Evolutionary conservation across 495 filamentous ascomycete species (phyloP), one percentile per base, ranked within the genome.

Genomic region (Hypoxylon subgilvum): DNA sequence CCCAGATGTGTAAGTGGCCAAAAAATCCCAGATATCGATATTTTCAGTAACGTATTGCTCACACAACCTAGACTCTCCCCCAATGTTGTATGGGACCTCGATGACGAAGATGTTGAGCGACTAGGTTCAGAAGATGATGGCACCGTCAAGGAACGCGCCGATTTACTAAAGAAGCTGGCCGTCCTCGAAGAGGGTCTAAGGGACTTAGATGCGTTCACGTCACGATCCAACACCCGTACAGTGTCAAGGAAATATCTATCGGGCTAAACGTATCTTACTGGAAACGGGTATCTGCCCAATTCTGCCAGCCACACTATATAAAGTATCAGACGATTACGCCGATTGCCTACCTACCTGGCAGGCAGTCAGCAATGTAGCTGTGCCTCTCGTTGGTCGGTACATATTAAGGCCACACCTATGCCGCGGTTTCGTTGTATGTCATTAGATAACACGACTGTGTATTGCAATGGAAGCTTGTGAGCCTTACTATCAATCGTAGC

Each of bases 81-180:
- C 13, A 58, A 66, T 32, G 44, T 63, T 10, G 59, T 66, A 16
- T 66, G 58, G 58, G 63, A 66, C 27, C 34, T 66, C 6, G 22
- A 43, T 1, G 43, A 55, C 1, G 40, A 63, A n/a, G 53, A 50
- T 1, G 56, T 66, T 21, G 52, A 66, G 34, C 38, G 17, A 28
- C 53, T 66, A 6, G 63, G 63, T 21, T 66, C 63, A 9, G 63
- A 66, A 32, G 63, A 66, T 18, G 63, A 66, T 6, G 31, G 34
- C n/a, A 63, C 63, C 3, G 35, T 66, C 32, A 63, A 63, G 53
- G 58, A 66, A 32, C 63, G 63, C 5, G 13, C 16, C n/a, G 58
- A 63, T n/a, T 12, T 55, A 14, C 34, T 6, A 25, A 63, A 51
- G 53, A 63, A 66, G 44, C 17, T 66, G 7, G 25, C 8, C 3